phyloP scores from a whole-genome alignment of 106 monocot species.

The Allium fistulosum region DNA sequence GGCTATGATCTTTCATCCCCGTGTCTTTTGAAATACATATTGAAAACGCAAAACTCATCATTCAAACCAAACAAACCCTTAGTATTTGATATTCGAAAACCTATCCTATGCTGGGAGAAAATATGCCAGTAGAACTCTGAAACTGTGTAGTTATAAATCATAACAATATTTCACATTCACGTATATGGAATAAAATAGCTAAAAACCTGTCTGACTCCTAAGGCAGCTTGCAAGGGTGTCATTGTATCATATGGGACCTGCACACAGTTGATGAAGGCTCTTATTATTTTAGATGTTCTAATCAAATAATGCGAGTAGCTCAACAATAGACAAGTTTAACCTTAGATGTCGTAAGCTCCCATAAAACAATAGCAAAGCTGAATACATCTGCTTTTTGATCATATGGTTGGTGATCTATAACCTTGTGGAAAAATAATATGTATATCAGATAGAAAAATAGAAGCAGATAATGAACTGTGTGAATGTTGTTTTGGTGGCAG shows the following conservation, averaged over 20 bases:
- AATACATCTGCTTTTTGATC: constrained; percentile 91
- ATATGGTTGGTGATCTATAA: constrained; percentile 90
- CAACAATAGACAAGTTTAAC: constrained; percentile 16
- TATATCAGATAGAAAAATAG: background rate
- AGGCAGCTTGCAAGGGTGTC: constrained; percentile 73
- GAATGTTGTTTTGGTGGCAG: background rate
- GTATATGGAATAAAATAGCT: background rate
- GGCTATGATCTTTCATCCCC: no score
- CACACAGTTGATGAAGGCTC: background rate
- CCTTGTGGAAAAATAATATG: constrained; percentile 6
- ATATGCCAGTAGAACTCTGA: no score
- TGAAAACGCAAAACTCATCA: no score
- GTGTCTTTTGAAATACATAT: no score
- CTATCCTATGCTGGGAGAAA: no score
- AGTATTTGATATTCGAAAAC: no score
- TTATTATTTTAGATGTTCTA: background rate
- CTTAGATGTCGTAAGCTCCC: constrained; percentile 92
- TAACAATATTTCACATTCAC: no score
- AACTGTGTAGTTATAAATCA: no score
- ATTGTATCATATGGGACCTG: constrained; percentile 60
- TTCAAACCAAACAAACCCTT: no score
- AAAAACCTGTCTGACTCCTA: constrained; percentile 13
- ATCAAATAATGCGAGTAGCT: background rate
- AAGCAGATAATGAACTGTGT: background rate
- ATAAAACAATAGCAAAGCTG: constrained; percentile 92